Evolutionary conservation across 2,329 filamentous ascomycete genomes (phyloP).

Genomic region (Botrytis fragariae): DNA sequence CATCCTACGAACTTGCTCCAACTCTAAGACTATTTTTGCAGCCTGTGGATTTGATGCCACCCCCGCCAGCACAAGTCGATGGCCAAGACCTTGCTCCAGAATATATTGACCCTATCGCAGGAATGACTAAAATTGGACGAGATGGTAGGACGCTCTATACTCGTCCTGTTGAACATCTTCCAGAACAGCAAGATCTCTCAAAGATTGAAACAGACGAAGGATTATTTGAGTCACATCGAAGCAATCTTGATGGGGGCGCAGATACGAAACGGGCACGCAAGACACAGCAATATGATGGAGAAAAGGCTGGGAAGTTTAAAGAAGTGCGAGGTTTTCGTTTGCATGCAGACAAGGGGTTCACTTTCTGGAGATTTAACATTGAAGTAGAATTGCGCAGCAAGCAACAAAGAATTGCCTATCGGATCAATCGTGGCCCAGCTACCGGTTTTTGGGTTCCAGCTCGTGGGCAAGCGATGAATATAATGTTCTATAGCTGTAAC

Average conservation of each 20-base stretch:
- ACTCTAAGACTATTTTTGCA: constrained; percentile 83
- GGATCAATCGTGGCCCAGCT: constrained; percentile 87
- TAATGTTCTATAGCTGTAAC: constrained; percentile 98
- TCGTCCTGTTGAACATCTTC: constrained; percentile 81
- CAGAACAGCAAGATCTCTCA: constrained; percentile 76
- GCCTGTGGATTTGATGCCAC: constrained; percentile 76
- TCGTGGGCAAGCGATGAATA: constrained; percentile 84
- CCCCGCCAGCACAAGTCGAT: constrained; percentile 67
- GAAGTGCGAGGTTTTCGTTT: constrained; percentile 80
- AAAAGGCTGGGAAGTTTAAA: constrained; percentile 75
- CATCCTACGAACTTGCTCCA: constrained; percentile 79
- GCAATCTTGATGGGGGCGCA: constrained; percentile 49
- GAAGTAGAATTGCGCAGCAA: constrained; percentile 78
- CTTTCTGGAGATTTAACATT: constrained; percentile 96
- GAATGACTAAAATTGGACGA: constrained; percentile 80
- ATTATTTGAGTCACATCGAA: constrained; percentile 70
- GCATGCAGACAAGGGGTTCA: constrained; percentile 80
- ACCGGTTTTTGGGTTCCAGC: constrained; percentile 94
- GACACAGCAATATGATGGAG: constrained; percentile 65
- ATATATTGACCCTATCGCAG: constrained; percentile 85
- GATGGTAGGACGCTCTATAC: constrained; percentile 86
- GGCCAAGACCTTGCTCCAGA: constrained; percentile 69
- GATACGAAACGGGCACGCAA: constrained; percentile 52
- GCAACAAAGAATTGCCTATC: constrained; percentile 88
- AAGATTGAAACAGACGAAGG: constrained; percentile 76